phyloP scores from a whole-genome alignment of 2,329 filamentous ascomycete species.

The Colletotrichum sp. region DNA sequence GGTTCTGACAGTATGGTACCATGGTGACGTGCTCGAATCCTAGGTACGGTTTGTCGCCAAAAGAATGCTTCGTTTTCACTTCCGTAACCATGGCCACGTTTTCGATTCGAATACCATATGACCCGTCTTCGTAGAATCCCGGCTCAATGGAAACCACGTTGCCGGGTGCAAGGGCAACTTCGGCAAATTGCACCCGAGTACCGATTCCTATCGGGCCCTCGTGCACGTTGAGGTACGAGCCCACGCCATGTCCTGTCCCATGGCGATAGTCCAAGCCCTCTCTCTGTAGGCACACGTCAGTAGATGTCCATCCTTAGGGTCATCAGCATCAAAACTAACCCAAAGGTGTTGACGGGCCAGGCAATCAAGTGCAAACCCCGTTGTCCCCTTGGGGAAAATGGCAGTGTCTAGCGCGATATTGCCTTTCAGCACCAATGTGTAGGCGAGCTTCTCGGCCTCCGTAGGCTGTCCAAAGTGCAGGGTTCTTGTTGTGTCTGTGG shows the following conservation, averaged over 20 bases:
- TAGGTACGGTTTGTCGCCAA: slow-evolving; percentile 92
- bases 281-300: slow-evolving; percentile 42
- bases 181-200: slow-evolving; percentile 87
- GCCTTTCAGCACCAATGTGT: slow-evolving; percentile 93
- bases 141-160: slow-evolving; percentile 97
- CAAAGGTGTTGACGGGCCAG: slow-evolving; percentile 91
- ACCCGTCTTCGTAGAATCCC: slow-evolving; percentile 95
- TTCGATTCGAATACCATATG: slow-evolving; percentile 94
- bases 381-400: slow-evolving; percentile 93
- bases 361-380: slow-evolving; percentile 87
- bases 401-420: slow-evolving; percentile 87
- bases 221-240: slow-evolving; percentile 94
- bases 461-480: slow-evolving; percentile 89
- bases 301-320: not conserved
- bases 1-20: slow-evolving; percentile 89
- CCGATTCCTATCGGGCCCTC: slow-evolving; percentile 97
- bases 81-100: slow-evolving; percentile 93
- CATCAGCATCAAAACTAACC: slow-evolving; percentile 53
- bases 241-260: slow-evolving; percentile 94
- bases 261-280: slow-evolving; percentile 94
- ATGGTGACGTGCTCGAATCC: slow-evolving; percentile 98
- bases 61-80: slow-evolving; percentile 83
- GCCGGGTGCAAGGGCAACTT: slow-evolving; percentile 86
- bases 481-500: slow-evolving; percentile 93
- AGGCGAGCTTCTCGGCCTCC: slow-evolving; percentile 82